Percentiles rank a stretch among this genome's conserved stretches.
Evolutionary conservation across 139 green algal species (phyloP).

Genomic region (Zygnema cylindricum): DNA sequence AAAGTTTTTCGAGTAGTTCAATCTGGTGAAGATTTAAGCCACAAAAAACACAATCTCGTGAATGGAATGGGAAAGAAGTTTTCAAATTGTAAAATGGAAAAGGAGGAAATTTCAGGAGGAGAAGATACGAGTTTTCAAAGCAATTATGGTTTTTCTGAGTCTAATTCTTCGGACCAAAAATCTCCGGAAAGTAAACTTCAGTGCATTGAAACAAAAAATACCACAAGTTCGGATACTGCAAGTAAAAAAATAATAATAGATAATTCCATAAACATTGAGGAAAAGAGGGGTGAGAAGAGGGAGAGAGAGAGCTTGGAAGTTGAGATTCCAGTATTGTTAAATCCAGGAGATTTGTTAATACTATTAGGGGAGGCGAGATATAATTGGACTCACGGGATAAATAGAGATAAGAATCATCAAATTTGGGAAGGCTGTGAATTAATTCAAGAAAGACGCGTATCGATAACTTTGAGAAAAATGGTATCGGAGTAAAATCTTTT

Average conservation of each 20-base stretch:
- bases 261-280: background rate
- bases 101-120: too few species aligned
- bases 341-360: conserved; percentile 32
- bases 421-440: conserved; percentile 21
- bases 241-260: background rate
- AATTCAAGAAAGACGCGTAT: background rate
- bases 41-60: too few species aligned
- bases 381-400: conserved; percentile 48
- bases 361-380: conserved; percentile 31
- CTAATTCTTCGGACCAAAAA: too few species aligned
- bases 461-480: conserved; percentile 27
- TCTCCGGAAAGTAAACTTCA: background rate
- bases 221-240: background rate
- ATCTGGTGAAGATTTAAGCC: too few species aligned
- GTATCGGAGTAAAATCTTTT: background rate
- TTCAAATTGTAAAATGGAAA: too few species aligned
- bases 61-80: too few species aligned
- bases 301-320: background rate
- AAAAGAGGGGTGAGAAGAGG: background rate
- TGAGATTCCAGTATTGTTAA: conserved; percentile 2
- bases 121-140: background rate
- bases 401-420: conserved; percentile 17
- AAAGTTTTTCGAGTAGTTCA: too few species aligned
- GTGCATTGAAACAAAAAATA: background rate
- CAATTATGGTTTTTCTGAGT: too few species aligned